Percentiles rank a stretch among this genome's conserved stretches.
Conservation (phyloP, 352 stramenopile species). For the Globisporangium abappressorium region DNA sequence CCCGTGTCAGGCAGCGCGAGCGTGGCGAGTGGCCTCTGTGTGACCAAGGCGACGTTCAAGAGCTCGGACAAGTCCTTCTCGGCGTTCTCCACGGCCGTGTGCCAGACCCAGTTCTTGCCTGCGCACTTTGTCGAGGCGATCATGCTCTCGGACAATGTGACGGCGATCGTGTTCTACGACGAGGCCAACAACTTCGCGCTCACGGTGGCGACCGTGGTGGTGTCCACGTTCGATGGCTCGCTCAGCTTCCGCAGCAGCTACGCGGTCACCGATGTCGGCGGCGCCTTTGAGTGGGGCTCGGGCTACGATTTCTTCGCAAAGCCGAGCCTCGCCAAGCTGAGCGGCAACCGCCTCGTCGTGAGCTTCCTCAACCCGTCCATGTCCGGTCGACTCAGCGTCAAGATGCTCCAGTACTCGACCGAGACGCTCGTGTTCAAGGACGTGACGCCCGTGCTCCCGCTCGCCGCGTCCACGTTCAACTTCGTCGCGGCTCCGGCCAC, state of each 20-base stretch:
- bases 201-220: slow-evolving; percentile 35
- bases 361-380: slow-evolving; percentile 60
- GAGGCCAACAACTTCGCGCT: slow-evolving; percentile 51
- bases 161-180: slow-evolving; percentile 59
- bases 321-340: slow-evolving; percentile 35
- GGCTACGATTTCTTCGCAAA: slow-evolving; percentile 39
- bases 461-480: slow-evolving; percentile 32
- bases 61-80: slow-evolving; percentile 15
- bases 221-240: slow-evolving; percentile 24
- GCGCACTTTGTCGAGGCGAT: slow-evolving; percentile 35
- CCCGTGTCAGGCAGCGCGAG: slow-evolving; percentile 3
- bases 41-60: slow-evolving; percentile 34
- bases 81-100: slow-evolving; percentile 35
- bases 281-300: slow-evolving; percentile 39
- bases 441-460: slow-evolving; percentile 44
- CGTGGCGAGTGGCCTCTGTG: slow-evolving; percentile 33
- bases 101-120: slow-evolving; percentile 41
- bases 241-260: slow-evolving; percentile 43
- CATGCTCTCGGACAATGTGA: slow-evolving; percentile 36
- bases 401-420: slow-evolving; percentile 43
- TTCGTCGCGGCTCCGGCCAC: slow-evolving; percentile 16
- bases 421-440: slow-evolving; percentile 43
- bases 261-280: slow-evolving; percentile 39
- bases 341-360: slow-evolving; percentile 52
- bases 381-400: slow-evolving; percentile 40